These are phyloP conservation scores for Galerina sulciceps DNA, from an alignment of 768 basidiomycete genomes.

Conservation along the genomic window DNA sequence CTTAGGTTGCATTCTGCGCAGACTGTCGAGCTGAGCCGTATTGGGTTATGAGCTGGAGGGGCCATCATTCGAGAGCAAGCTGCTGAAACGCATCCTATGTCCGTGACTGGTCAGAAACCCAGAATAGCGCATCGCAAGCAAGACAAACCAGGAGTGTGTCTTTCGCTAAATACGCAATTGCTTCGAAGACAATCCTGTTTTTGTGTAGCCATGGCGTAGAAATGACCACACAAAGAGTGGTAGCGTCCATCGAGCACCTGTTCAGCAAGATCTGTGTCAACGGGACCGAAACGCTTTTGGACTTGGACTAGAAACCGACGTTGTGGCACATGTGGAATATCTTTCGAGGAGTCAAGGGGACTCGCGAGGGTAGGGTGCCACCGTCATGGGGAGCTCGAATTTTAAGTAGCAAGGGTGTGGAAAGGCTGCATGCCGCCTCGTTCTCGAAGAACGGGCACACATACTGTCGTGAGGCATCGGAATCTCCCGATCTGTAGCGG, in stretches of 20 bases:
- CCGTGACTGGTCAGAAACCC: neutral
- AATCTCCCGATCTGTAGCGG: constrained; percentile 34
- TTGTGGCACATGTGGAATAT: constrained; percentile 69
- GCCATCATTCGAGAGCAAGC: constrained; percentile 69
- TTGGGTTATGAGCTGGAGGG: constrained; percentile 70
- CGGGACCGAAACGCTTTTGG: neutral
- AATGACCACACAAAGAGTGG: constrained; percentile 72
- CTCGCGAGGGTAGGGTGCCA: constrained; percentile 23
- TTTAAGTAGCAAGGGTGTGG: constrained; percentile 25
- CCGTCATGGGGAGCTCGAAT: constrained; percentile 23
- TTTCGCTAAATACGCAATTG: constrained; percentile 73
- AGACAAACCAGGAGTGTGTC: constrained; percentile 57
- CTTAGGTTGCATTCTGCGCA: constrained; percentile 45
- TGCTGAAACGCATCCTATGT: constrained; percentile 56
- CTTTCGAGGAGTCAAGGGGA: constrained; percentile 18
- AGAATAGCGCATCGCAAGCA: neutral
- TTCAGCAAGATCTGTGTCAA: constrained; percentile 8
- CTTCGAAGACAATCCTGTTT: constrained; percentile 65
- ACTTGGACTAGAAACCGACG: constrained; percentile 42
- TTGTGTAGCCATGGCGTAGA: constrained; percentile 71
- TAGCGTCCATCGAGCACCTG: constrained; percentile 81
- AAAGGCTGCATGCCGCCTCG: constrained; percentile 45
- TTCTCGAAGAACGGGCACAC: constrained; percentile 37
- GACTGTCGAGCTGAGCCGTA: constrained; percentile 62
- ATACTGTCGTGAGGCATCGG: constrained; percentile 44